A percentile compares a stretch with the other conserved stretches of the same genome.
Evolutionary conservation across 2,329 filamentous ascomycete species (phyloP).

Genomic region (Rutstroemia sp.): DNA sequence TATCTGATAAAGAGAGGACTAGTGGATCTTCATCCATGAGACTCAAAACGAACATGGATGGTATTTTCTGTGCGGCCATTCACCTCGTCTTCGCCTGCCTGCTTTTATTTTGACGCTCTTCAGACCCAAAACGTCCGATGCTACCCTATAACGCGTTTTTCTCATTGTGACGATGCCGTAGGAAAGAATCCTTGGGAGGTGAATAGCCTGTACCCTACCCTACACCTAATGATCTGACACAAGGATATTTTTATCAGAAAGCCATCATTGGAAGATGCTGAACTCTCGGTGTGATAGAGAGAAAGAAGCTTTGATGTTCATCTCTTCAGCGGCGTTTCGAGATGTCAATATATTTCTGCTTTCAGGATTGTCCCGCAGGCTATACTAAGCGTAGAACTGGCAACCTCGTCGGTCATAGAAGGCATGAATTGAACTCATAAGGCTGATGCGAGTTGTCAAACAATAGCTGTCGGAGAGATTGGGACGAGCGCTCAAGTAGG

Average conservation of each 20-base stretch:
- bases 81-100: background rate
- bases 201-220: background rate
- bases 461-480: conserved; percentile 4
- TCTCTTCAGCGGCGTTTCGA: conserved; percentile 4
- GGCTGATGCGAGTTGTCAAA: conserved; percentile 7
- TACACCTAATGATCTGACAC: conserved; percentile 5
- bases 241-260: conserved; percentile 1
- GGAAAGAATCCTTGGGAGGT: background rate
- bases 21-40: background rate
- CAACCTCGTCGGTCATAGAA: background rate
- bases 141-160: background rate
- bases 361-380: background rate
- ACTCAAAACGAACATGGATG: background rate
- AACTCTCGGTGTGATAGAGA: background rate
- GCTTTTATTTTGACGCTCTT: background rate
- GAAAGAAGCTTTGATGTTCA: conserved; percentile 1
- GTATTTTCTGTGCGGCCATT: background rate
- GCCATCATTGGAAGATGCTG: background rate
- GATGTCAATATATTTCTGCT: background rate
- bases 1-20: background rate
- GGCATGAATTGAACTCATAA: conserved; percentile 5
- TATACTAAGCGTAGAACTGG: background rate
- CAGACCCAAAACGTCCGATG: background rate
- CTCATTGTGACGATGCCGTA: background rate
- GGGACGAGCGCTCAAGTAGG: background rate